Percentiles rank a stretch among this genome's conserved stretches.
Conservation (phyloP, 345 rosid genomes). For the Bruguiera gymnorhiza region DNA sequence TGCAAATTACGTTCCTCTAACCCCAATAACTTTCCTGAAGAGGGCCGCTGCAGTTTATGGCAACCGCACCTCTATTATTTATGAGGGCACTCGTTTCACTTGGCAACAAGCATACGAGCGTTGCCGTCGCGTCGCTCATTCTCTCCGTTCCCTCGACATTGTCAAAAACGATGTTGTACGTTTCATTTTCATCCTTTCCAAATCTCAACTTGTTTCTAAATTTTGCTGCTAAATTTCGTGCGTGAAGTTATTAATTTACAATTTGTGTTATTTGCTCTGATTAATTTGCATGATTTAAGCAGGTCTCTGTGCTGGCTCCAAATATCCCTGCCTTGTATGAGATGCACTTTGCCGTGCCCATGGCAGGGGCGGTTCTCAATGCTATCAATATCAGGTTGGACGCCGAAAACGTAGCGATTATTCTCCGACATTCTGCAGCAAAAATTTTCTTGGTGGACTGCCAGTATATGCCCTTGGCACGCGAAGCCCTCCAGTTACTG, state of each 20-base stretch:
- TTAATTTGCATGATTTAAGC: not conserved
- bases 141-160: conserved; percentile 45
- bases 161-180: conserved; percentile 47
- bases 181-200: not conserved
- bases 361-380: conserved; percentile 74
- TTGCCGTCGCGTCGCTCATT: conserved; percentile 57
- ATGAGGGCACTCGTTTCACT: conserved; percentile 43
- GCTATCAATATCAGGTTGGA: conserved; percentile 62
- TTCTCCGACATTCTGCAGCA: conserved; percentile 53
- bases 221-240: not conserved
- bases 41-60: conserved; percentile 48
- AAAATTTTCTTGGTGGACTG: conserved; percentile 58
- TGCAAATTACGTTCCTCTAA: conserved; percentile 52
- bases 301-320: conserved; percentile 73
- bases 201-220: not conserved
- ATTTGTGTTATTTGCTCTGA: too few relatives aligned
- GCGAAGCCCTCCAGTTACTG: conserved; percentile 41
- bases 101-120: conserved; percentile 58
- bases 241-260: too few relatives aligned
- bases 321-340: conserved; percentile 75
- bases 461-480: conserved; percentile 35
- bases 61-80: conserved; percentile 46
- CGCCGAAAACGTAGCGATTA: conserved; percentile 45
- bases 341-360: conserved; percentile 77
- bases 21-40: conserved; percentile 53